Conservation (phyloP, 2,329 filamentous ascomycete species). For the Colletotrichum sojae region DNA sequence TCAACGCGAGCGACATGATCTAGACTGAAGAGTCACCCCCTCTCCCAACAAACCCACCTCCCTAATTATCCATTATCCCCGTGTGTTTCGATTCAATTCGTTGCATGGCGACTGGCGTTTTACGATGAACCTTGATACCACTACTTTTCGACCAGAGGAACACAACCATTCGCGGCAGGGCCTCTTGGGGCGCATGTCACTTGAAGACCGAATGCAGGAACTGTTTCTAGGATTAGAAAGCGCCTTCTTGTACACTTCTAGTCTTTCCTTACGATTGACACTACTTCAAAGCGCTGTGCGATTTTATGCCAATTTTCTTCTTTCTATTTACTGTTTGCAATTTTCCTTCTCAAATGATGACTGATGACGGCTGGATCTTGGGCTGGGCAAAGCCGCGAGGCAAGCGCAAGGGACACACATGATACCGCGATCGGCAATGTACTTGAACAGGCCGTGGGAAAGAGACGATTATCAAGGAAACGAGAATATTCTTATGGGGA, state of each 20-base stretch:
- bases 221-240: conserved; percentile 17
- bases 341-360: conserved; percentile 36
- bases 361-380: conserved; percentile 35
- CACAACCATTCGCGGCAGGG: not conserved
- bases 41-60: not conserved
- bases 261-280: conserved; percentile 36
- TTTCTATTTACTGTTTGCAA: conserved; percentile 23
- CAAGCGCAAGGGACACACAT: conserved; percentile 18
- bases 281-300: conserved; percentile 35
- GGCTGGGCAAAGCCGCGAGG: conserved; percentile 29
- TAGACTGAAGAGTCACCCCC: conserved; percentile 47
- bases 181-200: not conserved
- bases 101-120: conserved; percentile 60
- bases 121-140: conserved; percentile 42
- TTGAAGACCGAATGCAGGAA: conserved; percentile 15
- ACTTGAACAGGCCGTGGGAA: conserved; percentile 1
- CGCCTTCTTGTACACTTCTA: conserved; percentile 40
- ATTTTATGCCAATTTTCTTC: conserved; percentile 9
- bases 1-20: conserved; percentile 70
- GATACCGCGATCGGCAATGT: conserved; percentile 28
- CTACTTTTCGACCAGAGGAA: conserved; percentile 28
- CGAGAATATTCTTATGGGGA: not conserved
- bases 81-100: conserved; percentile 40
- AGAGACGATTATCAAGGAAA: not conserved
- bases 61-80: conserved; percentile 39